A percentile compares a stretch with the other conserved stretches of the same genome.
Evolutionary conservation across 345 rosid genomes (phyloP).

Genomic region (Hypericum androsaemum): DNA sequence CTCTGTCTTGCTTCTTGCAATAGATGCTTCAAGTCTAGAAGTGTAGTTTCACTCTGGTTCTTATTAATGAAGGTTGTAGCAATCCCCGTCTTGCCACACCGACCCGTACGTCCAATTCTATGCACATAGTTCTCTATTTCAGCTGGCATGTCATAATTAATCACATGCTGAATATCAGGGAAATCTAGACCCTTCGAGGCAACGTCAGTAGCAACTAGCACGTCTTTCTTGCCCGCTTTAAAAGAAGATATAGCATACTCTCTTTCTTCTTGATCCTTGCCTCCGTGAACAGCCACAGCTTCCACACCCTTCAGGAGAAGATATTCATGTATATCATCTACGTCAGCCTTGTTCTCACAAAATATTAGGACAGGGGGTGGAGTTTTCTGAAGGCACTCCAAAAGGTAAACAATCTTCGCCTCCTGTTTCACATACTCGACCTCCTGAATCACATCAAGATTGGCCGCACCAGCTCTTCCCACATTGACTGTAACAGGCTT

Average conservation of each 20-base stretch:
- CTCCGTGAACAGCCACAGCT: slow-evolving; percentile 89
- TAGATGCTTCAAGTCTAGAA: slow-evolving; percentile 81
- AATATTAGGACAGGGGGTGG: slow-evolving; percentile 87
- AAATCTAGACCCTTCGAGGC: slow-evolving; percentile 91
- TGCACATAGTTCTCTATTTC: slow-evolving; percentile 92
- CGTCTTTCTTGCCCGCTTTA: slow-evolving; percentile 77
- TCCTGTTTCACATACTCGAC: slow-evolving; percentile 94
- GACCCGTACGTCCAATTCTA: slow-evolving; percentile 86
- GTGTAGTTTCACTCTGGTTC: slow-evolving; percentile 83
- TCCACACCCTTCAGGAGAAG: slow-evolving; percentile 89
- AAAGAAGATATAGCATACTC: slow-evolving; percentile 80
- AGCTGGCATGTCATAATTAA: slow-evolving; percentile 93
- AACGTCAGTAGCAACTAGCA: slow-evolving; percentile 86
- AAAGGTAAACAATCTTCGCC: slow-evolving; percentile 90
- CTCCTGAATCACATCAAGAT: slow-evolving; percentile 94
- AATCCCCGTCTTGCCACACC: slow-evolving; percentile 92
- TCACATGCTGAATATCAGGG: slow-evolving; percentile 83
- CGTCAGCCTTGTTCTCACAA: slow-evolving; percentile 98
- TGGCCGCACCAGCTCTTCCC: slow-evolving; percentile 97
- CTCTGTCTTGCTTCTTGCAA: slow-evolving; percentile 86
- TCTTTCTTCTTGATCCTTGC: slow-evolving; percentile 91
- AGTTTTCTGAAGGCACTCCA: slow-evolving; percentile 84
- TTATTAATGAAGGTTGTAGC: slow-evolving; percentile 91
- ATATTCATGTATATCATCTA: slow-evolving; percentile 84
- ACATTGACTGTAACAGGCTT: slow-evolving; percentile 81